Base-by-base conservation (phyloP, 805 yeast species). In the Cephaloascus albidus region DNA sequence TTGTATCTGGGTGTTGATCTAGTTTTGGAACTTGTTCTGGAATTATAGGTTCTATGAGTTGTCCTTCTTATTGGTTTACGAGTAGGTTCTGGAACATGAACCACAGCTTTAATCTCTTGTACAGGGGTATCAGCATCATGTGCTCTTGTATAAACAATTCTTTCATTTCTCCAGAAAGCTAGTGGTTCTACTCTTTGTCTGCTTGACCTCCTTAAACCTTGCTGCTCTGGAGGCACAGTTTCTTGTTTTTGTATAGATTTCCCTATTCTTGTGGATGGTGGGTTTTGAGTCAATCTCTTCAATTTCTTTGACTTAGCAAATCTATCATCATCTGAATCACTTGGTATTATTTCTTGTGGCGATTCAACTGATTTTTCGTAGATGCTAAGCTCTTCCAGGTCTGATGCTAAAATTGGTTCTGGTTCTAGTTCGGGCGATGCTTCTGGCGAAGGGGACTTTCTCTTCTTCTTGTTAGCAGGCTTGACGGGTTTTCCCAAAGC, bases 111-210 rank as follows among this genome's bases (percentile, higher is more conserved):
- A 19, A 82, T 70, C 34, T 75, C 74, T 38, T 78, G 77, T 5
- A 80, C 70, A 0, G 70, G 72, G 16, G 68, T 60, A 39, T 74
- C 74, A 4, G 73, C 68, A 40, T 69, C 72, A 15, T 46, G 54
- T 16, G 47, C 56, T 4, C 61, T 49, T 33, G 68, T 63, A 51
- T 83, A 87, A 3, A 84, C 73, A 23, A 83, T 73, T 43, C 77
- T 66, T 57, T 87, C 96, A 51, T 84, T 85, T 54, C 84, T 74
- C 96, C 96, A 87, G 54, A 71, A 84, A 2, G 86, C 89, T 45
- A 87, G 61, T 0, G 95, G 90, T 3, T 80, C 74, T 4, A 83
- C 70, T 44, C 74, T 72, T 0, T 76, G 72, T 49, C 96, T 68
- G 26, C 70, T 65, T 0, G 95, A 83, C 45, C 85, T 63, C 45